Evolutionary conservation across 352 stramenopile species (phyloP), one percentile per base, ranked within the genome.

Genomic region (Phytophthora ramorum): DNA sequence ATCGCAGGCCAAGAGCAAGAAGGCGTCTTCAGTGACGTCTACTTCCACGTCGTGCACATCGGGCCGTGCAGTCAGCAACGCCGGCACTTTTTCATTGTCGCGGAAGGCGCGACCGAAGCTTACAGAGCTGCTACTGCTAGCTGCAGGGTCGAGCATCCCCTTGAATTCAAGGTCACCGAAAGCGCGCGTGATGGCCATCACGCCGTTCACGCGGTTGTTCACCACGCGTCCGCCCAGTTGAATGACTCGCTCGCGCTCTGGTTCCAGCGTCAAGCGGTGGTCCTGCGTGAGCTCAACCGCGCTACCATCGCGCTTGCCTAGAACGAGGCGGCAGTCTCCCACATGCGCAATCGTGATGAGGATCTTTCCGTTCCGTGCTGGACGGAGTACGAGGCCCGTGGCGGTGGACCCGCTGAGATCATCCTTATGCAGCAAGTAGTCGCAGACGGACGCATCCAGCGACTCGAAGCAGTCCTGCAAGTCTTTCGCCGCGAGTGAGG

Each of bases 151-250:
- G 1, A 87, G 40, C 41, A 79, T 57, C 2, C 73, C 81, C 58
- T 96, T 96, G 73, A 95, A 92, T 60, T 93, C 86, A 4, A 96
- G 69, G 48, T 95, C 87, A 0, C 88, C 88, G 45, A 97, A 95
- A 3, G 83, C 85, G 1, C 89, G 85, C 10, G 87, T 94, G 67
- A 97, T 91, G n/a, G 81, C 81, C 73, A 95, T 89, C 24, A 93
- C 81, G 43, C 87, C 84, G 40, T 96, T 95, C 44, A 96, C 80
- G 45, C 88, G 81, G 44, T 91, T 90, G 70, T 95, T 96, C 24
- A 93, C 79, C 1, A 96, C 79, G 2, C 75, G 68, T 0, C 85
- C 87, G 10, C 88, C 88, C 10, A 80, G 60, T 26, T 75, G 54
- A 10, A 89, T 45, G 14, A 97, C 66, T 5, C 81, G 76, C 1